These are phyloP conservation scores for Picea glauca DNA, from an alignment of 75 land plant genomes.

Conservation along the genomic window DNA sequence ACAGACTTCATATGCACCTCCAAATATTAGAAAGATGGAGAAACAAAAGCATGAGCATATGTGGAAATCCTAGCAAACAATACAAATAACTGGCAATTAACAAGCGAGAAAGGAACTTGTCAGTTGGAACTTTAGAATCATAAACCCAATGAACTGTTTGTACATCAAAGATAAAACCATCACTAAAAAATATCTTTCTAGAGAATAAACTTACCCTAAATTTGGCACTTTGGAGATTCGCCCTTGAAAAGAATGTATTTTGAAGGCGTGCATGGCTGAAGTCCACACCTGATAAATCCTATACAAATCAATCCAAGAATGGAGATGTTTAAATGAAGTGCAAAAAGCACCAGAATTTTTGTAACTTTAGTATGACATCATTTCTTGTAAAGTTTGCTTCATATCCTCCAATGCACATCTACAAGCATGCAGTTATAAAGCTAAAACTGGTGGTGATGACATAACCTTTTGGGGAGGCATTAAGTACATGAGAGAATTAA, in stretches of 20 bases:
- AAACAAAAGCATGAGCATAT: too few relatives aligned
- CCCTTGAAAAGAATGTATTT: slow-evolving; percentile 74
- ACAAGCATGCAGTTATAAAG: not conserved
- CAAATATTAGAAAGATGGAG: too few relatives aligned
- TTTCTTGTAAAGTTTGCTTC: not conserved
- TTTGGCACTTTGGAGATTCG: slow-evolving; percentile 73
- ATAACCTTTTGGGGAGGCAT: not conserved
- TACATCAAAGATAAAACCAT: not conserved
- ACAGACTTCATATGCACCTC: not conserved
- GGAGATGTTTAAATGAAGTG: not conserved
- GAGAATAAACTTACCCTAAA: slow-evolving; percentile 44
- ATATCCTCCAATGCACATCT: not conserved
- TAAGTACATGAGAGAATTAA: not conserved
- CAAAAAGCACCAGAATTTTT: not conserved
- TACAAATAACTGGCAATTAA: not conserved
- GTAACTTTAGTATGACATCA: not conserved
- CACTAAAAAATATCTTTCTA: not conserved
- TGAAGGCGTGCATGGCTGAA: slow-evolving; percentile 70
- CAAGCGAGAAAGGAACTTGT: slow-evolving; percentile 2
- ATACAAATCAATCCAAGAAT: not conserved
- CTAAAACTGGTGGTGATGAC: not conserved
- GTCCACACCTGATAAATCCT: slow-evolving; percentile 83
- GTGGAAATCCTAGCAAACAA: not conserved
- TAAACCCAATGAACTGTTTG: not conserved
- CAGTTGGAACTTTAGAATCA: not conserved